These are phyloP conservation scores for Basidiobolus meristosporus DNA, from an alignment of 371 early-diverging fungal genomes.

Conservation along the genomic window DNA sequence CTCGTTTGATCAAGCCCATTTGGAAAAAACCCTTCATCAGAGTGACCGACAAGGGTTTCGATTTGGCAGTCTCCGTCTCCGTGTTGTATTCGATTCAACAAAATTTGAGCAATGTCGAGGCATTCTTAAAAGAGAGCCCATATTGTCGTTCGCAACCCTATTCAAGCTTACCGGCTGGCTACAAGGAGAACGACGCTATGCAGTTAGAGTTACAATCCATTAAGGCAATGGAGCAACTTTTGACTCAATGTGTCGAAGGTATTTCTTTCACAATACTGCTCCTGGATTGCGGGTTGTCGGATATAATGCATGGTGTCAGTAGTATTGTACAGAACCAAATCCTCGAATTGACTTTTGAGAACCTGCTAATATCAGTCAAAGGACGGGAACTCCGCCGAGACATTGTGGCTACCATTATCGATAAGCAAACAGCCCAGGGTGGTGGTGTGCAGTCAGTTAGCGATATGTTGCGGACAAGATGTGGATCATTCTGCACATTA, in stretches of 20 bases:
- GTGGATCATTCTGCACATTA: constrained; percentile 48
- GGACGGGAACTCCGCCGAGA: constrained; percentile 45
- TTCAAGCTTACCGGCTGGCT: constrained; percentile 10
- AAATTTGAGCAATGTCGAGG: constrained; percentile 19
- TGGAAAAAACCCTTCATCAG: constrained; percentile 21
- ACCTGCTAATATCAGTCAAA: constrained; percentile 27
- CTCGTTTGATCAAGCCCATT: constrained; percentile 41
- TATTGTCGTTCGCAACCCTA: constrained; percentile 5
- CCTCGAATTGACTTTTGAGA: constrained; percentile 27
- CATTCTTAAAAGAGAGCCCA: constrained; percentile 17
- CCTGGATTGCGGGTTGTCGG: constrained; percentile 38
- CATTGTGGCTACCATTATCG: constrained; percentile 48
- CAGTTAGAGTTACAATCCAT: constrained; percentile 44
- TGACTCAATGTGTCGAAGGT: constrained; percentile 46
- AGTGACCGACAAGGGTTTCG: neutral
- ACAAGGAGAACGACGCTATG: constrained; percentile 6
- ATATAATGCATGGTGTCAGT: constrained; percentile 9
- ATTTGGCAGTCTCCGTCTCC: constrained; percentile 11
- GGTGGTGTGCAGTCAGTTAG: constrained; percentile 24
- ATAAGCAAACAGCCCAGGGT: constrained; percentile 34
- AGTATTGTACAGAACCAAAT: constrained; percentile 14
- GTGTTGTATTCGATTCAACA: constrained; percentile 18
- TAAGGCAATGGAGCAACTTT: constrained; percentile 32
- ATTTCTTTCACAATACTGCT: constrained; percentile 52
- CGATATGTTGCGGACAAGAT: constrained; percentile 34